Conservation (phyloP, 2,329 filamentous ascomycete genomes). For the Escovopsis sp. region DNA sequence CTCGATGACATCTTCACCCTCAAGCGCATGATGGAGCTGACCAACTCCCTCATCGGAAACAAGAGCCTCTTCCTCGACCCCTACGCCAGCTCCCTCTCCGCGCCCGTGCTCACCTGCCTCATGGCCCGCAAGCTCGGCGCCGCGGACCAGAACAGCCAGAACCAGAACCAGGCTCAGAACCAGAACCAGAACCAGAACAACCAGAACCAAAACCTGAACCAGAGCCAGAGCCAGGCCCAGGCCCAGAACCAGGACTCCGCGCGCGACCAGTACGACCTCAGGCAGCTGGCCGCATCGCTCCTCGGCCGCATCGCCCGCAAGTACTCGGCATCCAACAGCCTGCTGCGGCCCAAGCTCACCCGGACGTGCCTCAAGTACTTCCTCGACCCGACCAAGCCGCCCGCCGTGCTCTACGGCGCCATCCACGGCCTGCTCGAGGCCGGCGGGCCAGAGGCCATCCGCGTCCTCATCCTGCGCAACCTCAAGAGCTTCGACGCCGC, state of each 20-base stretch:
- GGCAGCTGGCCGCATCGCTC: slow-evolving; percentile 71
- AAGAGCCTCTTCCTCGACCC: slow-evolving; percentile 57
- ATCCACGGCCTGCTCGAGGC: slow-evolving; percentile 66
- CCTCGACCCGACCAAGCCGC: slow-evolving; percentile 69
- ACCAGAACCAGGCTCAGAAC: no score
- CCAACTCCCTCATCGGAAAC: slow-evolving; percentile 72
- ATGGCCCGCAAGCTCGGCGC: slow-evolving; percentile 61
- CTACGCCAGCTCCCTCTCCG: slow-evolving; percentile 53
- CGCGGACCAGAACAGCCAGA: slow-evolving; percentile 27
- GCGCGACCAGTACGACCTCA: slow-evolving; percentile 59
- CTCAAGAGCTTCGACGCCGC: slow-evolving; percentile 37
- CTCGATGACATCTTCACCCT: slow-evolving; percentile 82
- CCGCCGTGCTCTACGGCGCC: slow-evolving; percentile 79
- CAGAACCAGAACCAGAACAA: no score
- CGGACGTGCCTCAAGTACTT: slow-evolving; percentile 89
- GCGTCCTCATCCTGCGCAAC: slow-evolving; percentile 40
- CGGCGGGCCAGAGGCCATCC: slow-evolving; percentile 49
- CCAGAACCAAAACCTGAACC: no score
- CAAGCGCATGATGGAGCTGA: slow-evolving; percentile 83
- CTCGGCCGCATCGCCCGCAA: slow-evolving; percentile 66
- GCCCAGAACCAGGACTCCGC: slow-evolving; percentile 30
- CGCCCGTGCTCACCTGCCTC: slow-evolving; percentile 81
- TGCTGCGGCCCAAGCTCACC: slow-evolving; percentile 75
- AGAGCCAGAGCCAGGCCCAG: no score
- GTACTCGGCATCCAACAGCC: slow-evolving; percentile 66